phyloP scores from a whole-genome alignment of 441 rosid genomes.

The Adansonia madagascariensis region DNA sequence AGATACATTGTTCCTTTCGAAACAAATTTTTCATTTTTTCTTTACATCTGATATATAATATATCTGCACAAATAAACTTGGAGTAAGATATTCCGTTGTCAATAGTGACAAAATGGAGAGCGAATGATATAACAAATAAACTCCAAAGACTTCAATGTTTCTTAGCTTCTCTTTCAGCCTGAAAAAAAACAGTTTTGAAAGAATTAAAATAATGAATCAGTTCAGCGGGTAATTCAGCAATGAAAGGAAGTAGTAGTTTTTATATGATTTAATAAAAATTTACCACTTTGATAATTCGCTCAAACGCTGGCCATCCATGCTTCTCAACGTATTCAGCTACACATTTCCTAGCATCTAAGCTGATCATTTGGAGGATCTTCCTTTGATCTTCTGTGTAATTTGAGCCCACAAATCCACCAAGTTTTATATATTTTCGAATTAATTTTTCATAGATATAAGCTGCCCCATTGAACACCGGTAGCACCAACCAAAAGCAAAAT shows the following conservation, averaged over 20 bases:
- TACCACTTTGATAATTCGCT: constrained; percentile 79
- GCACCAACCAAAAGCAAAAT: constrained; percentile 66
- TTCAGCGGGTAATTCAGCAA: background rate
- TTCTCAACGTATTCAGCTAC: constrained; percentile 67
- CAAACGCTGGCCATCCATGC: constrained; percentile 77
- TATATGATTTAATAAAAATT: background rate
- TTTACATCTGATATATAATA: background rate
- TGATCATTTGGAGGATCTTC: constrained; percentile 82
- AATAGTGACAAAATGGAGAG: too few relatives aligned
- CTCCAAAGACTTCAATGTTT: constrained; percentile 36
- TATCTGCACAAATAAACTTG: background rate
- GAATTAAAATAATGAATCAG: too few relatives aligned
- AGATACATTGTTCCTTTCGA: background rate
- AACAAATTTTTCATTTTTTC: background rate
- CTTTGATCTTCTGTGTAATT: constrained; percentile 57
- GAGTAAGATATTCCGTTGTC: background rate
- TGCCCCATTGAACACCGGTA: constrained; percentile 70
- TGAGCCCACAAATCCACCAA: constrained; percentile 50
- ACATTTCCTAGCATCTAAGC: constrained; percentile 78
- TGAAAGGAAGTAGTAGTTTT: background rate
- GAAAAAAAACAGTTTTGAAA: constrained; percentile 13
- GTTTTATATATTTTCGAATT: constrained; percentile 59
- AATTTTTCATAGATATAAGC: constrained; percentile 58
- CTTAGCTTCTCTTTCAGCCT: constrained; percentile 87
- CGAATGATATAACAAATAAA: too few relatives aligned